phyloP scores from a whole-genome alignment of 164 flowering plant genomes.

The Vitis labrusca region DNA sequence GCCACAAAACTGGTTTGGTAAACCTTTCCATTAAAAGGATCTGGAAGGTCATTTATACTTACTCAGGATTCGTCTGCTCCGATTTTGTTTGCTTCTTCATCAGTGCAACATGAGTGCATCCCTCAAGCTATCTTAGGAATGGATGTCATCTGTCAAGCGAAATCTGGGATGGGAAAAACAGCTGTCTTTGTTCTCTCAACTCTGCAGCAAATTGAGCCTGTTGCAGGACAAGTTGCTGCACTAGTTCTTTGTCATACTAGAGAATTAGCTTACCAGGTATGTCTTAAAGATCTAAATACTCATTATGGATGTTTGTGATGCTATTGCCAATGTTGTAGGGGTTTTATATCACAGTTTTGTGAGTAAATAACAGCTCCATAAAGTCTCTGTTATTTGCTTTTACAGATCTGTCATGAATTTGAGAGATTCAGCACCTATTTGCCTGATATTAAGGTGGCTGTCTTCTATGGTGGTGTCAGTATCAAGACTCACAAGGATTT shows the following conservation, averaged over 20 bases:
- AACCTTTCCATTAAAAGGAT: conserved; percentile 57
- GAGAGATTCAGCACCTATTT: conserved; percentile 92
- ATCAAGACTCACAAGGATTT: conserved; percentile 85
- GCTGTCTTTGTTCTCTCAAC: conserved; percentile 96
- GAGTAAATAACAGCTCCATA: no score
- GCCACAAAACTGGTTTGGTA: conserved; percentile 52
- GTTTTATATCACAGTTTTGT: no score
- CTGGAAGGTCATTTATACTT: conserved; percentile 58
- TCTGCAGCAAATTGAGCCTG: conserved; percentile 89
- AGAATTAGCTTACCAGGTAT: conserved; percentile 95
- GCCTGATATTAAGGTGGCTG: conserved; percentile 87
- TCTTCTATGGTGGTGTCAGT: conserved; percentile 93
- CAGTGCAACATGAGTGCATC: conserved; percentile 99
- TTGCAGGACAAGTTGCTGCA: conserved; percentile 94
- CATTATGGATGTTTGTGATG: not conserved
- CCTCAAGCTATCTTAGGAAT: conserved; percentile 98
- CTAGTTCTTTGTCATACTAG: conserved; percentile 96
- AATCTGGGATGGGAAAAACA: conserved; percentile 99
- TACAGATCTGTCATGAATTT: conserved; percentile 93
- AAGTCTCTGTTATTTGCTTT: no score
- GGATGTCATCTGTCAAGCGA: conserved; percentile 99
- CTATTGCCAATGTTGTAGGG: no score
- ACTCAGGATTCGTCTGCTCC: conserved; percentile 54
- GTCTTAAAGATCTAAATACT: not conserved
- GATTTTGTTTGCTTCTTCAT: conserved; percentile 73